phyloP scores from a whole-genome alignment of 371 early-diverging fungal species.

The Blakeslea trispora region DNA sequence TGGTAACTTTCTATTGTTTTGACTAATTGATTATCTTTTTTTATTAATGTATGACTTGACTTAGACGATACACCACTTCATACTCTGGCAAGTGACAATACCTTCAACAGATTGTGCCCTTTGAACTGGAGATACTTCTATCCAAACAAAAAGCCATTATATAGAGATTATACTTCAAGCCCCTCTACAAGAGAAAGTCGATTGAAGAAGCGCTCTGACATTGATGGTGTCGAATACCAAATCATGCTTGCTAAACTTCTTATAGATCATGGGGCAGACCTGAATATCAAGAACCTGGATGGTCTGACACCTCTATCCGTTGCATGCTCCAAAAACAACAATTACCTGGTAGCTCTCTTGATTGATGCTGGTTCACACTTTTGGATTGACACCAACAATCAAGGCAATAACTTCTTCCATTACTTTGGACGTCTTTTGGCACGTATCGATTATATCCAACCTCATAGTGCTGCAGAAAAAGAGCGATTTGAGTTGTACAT shows the following conservation, averaged over 20 bases:
- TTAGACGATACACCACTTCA: conserved; percentile 52
- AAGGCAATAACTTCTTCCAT: conserved; percentile 46
- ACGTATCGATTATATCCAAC: conserved; percentile 9
- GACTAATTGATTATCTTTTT: background rate
- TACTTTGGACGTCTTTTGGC: conserved; percentile 25
- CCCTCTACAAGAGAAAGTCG: background rate
- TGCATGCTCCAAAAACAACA: conserved; percentile 37
- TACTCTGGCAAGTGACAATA: conserved; percentile 25
- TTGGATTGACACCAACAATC: conserved; percentile 21
- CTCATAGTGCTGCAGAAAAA: conserved; percentile 7
- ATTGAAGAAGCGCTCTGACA: conserved; percentile 26
- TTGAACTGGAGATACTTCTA: conserved; percentile 13
- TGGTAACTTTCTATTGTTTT: conserved; percentile 22
- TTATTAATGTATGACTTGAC: no score
- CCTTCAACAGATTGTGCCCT: conserved; percentile 23
- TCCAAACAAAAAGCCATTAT: background rate
- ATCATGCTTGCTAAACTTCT: conserved; percentile 28
- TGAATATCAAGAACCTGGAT: conserved; percentile 26
- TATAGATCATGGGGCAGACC: conserved; percentile 32
- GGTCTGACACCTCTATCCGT: conserved; percentile 49
- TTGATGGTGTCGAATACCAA: conserved; percentile 33
- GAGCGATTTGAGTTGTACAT: conserved; percentile 8
- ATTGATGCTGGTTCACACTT: conserved; percentile 37
- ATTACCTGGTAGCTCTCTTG: conserved; percentile 29
- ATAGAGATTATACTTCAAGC: no score